Base-by-base conservation (phyloP, 371 early-diverging fungal species). In the Smittium culicis region DNA sequence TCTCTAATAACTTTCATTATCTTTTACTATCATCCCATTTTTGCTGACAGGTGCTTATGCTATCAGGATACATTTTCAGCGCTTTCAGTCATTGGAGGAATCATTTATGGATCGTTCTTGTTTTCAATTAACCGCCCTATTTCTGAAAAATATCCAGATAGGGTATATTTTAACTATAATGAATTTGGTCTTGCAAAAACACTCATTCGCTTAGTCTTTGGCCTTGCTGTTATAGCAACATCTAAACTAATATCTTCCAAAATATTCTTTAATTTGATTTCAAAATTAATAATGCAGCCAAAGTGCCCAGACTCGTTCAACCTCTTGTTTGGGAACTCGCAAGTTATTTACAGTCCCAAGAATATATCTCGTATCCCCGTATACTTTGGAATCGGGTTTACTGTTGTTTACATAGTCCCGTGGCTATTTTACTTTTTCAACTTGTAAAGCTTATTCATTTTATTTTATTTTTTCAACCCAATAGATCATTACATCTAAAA, bases 351-450 rank as follows among this genome's bases (percentile, higher is more conserved):
- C 20, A 34, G 72, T 1, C 56, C 68, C 2, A 78, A 74, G 27
- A 77, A 77, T 67, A 59, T 77, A 30, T 74, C 73, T 3, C 73
- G 78, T 31, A 63, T 77, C 2, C 78, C 78, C 27, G 74, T 78
- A 1, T 77, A 77, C 35, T 60, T 65, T 5, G 76, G 76, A 25
- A 72, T 77, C 20, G 69, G 78, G 14, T 25, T 75, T 2, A 56
- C 70, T 8, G 66, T 68, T 0, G 60, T 56, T 30, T 67, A 67
- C 16, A 68, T 60, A 33, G 66, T 69, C 14, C 78, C 78, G 1
- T 8, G 70, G 0, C 25, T 67, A 0, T 77, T 55, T 34, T 56
- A 69, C 30, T 5, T 61, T 20, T 61, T 64, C n/a, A 55, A 55
- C 29, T 1, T 68, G n/a, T 68, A 62, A 64, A 16, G n/a, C n/a